Evolutionary conservation across 345 rosid species (phyloP), one percentile per base, ranked within the genome.

Genomic region (Garcia nutans): DNA sequence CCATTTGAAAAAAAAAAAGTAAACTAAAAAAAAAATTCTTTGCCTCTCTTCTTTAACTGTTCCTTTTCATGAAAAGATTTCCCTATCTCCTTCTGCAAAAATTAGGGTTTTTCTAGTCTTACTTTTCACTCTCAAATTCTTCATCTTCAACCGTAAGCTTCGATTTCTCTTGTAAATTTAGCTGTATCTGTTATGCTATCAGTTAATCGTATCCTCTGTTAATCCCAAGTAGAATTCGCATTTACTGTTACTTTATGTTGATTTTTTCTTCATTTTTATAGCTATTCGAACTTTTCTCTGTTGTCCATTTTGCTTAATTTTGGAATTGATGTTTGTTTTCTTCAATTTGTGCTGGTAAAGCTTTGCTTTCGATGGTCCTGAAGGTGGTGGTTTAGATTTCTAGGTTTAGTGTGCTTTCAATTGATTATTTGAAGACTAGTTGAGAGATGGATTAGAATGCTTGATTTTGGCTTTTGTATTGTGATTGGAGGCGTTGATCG

Each of bases 91-190:
- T 72, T 72, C 67, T 19, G 1, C 61, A 8, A 24, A 8, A 24
- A 33, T 81, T 73, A 62, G 82, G 85, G 82, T 74, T 81, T 68
- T 31, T 20, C 55, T 26, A 22, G 16, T 57, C 54, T 24, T 56
- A 55, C 42, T 58, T 45, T 22, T 28, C 50, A 6, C 56, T 16
- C 73, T 52, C 55, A 54, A 37, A 55, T 16, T 74, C 52, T 10
- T 52, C 24, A 57, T 74, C 52, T 10, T 52, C 49, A 57, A 28
- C 76, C 33, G 86, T 81, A 76, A 73, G 86, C 82, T 49, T 75
- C 44, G 52, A 67, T 64, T 80, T 68, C 70, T 20, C n/a, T 52
- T 68, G 2, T 60, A n/a, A 26, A 20, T 23, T 67, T 52, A 54
- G 54, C 5, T 61, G 10, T 6, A 0, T 66, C 33, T 19, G 13